Conservation (phyloP, 2,329 filamentous ascomycete species). For the Orbilia ellipsospora region DNA sequence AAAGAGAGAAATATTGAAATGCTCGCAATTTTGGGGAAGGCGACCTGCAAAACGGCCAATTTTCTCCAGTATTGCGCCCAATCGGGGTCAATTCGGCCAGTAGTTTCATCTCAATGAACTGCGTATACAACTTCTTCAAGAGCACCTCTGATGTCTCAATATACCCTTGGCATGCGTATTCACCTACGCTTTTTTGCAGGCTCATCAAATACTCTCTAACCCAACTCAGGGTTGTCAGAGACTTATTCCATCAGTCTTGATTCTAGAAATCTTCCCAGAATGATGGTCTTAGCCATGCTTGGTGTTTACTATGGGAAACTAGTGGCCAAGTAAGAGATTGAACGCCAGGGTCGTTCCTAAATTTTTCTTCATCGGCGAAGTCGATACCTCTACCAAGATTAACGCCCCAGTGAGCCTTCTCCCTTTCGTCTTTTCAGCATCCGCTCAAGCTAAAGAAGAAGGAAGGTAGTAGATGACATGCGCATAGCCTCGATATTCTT, state of each 20-base stretch:
- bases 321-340: slow-evolving; percentile 28
- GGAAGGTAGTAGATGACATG: slow-evolving; percentile 43
- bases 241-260: slow-evolving; percentile 16
- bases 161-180: slow-evolving; percentile 20
- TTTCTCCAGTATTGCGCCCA: slow-evolving; percentile 26
- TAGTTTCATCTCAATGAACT: neutral
- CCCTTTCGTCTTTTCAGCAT: slow-evolving; percentile 12
- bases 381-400: slow-evolving; percentile 40
- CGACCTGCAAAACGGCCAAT: slow-evolving; percentile 31
- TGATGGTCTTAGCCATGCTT: slow-evolving; percentile 9
- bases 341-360: slow-evolving; percentile 22
- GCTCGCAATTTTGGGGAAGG: slow-evolving; percentile 33
- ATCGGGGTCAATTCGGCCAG: slow-evolving; percentile 19
- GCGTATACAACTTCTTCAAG: slow-evolving; percentile 1
- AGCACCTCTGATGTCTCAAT: slow-evolving; percentile 1
- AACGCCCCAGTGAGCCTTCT: slow-evolving; percentile 1
- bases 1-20: neutral
- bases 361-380: slow-evolving; percentile 42
- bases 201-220: slow-evolving; percentile 25
- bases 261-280: neutral
- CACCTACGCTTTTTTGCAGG: slow-evolving; percentile 45
- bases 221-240: slow-evolving; percentile 26
- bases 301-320: slow-evolving; percentile 43
- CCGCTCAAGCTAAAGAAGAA: slow-evolving; percentile 9
- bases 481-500: slow-evolving; percentile 21